Percentiles rank a stretch among this genome's conserved stretches.
These are phyloP conservation scores for Juglanconis oblonga DNA, from an alignment of 2,329 filamentous ascomycete genomes.

Conservation along the genomic window DNA sequence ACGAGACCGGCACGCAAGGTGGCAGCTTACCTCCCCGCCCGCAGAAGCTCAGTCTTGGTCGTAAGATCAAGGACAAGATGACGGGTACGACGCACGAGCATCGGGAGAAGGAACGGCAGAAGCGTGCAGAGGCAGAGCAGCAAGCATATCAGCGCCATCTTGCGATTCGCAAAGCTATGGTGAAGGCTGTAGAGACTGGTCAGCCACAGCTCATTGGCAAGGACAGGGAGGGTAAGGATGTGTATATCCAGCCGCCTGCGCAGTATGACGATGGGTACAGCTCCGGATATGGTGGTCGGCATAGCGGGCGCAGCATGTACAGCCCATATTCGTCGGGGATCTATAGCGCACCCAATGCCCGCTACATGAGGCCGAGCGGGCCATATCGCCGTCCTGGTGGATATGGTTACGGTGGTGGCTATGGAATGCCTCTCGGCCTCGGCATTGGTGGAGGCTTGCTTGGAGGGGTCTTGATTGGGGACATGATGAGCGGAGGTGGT, in stretches of 20 bases:
- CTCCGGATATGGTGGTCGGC: not conserved
- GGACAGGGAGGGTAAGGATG: conserved; percentile 49
- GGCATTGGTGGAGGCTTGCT: conserved; percentile 3
- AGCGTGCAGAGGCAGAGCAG: conserved; percentile 47
- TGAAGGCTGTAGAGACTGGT: conserved; percentile 48
- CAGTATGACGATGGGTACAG: conserved; percentile 12
- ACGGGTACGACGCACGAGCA: conserved; percentile 55
- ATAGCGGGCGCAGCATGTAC: not conserved
- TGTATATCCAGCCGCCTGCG: conserved; percentile 57
- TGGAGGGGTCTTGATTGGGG: not conserved
- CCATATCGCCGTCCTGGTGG: conserved; percentile 8
- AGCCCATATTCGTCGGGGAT: not conserved
- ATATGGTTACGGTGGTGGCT: conserved; percentile 9
- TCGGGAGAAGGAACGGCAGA: conserved; percentile 42
- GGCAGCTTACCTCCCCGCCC: conserved; percentile 20
- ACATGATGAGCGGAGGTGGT: not conserved
- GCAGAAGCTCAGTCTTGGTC: conserved; percentile 39
- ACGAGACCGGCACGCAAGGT: conserved; percentile 11
- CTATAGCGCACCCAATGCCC: not conserved
- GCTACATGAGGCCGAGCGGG: not conserved
- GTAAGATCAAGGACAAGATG: conserved; percentile 58
- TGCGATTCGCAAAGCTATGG: conserved; percentile 47
- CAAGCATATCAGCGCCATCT: conserved; percentile 51
- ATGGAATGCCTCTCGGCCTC: conserved; percentile 4
- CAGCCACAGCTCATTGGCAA: conserved; percentile 54